A percentile compares a stretch with the other conserved stretches of the same genome.
These are phyloP conservation scores for Cyberlindnera veronae DNA, from an alignment of 805 yeast genomes.

Conservation along the genomic window DNA sequence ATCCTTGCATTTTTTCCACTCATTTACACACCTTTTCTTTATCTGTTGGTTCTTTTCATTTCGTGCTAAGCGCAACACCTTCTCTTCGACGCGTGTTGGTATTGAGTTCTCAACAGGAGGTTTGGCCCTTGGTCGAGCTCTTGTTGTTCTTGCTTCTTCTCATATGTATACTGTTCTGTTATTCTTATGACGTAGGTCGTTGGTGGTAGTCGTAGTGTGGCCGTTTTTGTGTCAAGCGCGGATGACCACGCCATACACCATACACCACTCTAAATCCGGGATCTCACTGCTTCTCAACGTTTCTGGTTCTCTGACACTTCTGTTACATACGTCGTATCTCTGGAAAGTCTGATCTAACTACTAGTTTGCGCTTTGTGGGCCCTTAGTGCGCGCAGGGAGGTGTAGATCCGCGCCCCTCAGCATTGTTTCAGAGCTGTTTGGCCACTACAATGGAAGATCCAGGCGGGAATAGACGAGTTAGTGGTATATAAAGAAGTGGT, in stretches of 20 bases:
- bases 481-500: background rate
- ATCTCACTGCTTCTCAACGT: too few relatives aligned
- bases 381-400: background rate
- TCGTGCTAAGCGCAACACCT: background rate
- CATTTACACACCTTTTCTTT: too few relatives aligned
- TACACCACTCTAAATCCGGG: too few relatives aligned
- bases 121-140: too few relatives aligned
- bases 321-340: too few relatives aligned
- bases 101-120: background rate
- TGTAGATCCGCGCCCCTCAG: background rate
- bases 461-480: background rate
- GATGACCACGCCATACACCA: too few relatives aligned
- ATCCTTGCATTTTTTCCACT: background rate
- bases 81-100: background rate
- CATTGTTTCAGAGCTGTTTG: constrained; percentile 5
- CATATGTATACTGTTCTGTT: too few relatives aligned
- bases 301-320: too few relatives aligned
- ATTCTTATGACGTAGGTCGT: too few relatives aligned
- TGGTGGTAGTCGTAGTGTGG: too few relatives aligned
- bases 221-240: too few relatives aligned
- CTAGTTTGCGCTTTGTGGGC: background rate
- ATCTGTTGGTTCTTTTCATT: background rate
- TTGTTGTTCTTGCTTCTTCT: too few relatives aligned
- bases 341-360: background rate
- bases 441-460: background rate